These are phyloP conservation scores for Yamadazyma sp. DNA, from an alignment of 1,139 yeast species.

Conservation along the genomic window DNA sequence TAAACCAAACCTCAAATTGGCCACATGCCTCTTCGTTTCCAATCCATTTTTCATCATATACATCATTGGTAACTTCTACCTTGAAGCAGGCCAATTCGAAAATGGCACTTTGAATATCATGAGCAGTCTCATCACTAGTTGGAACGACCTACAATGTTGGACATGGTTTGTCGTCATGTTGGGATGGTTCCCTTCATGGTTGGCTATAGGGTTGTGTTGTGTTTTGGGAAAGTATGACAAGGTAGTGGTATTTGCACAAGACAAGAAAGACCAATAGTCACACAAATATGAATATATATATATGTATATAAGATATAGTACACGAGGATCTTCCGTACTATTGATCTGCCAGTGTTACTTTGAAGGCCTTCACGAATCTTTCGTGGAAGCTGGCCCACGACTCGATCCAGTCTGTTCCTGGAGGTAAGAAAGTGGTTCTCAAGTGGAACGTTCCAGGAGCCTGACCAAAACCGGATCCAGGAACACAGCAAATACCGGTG, in stretches of 20 bases:
- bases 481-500: constrained; percentile 97
- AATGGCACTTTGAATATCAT: constrained; percentile 40
- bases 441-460: constrained; percentile 83
- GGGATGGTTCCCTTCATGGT: constrained; percentile 88
- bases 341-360: too few species aligned
- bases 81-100: constrained; percentile 20
- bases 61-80: constrained; percentile 30
- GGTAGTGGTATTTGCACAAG: constrained; percentile 5
- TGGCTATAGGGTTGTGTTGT: constrained; percentile 41
- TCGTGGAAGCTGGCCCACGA: constrained; percentile 77
- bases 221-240: constrained; percentile 29
- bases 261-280: constrained; percentile 13
- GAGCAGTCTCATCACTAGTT: constrained; percentile 57
- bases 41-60: constrained; percentile 55
- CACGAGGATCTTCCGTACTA: too few species aligned
- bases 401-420: constrained; percentile 86
- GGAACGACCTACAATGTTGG: constrained; percentile 78
- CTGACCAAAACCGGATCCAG: constrained; percentile 97
- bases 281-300: constrained; percentile 3
- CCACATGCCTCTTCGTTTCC: constrained; percentile 41
- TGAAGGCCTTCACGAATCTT: constrained; percentile 61
- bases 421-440: constrained; percentile 94
- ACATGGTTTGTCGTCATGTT: constrained; percentile 76
- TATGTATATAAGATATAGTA: too few species aligned
- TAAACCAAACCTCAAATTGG: constrained; percentile 27